Evolutionary conservation across 257 asterid species (phyloP).

Genomic region (Solanum chilense): DNA sequence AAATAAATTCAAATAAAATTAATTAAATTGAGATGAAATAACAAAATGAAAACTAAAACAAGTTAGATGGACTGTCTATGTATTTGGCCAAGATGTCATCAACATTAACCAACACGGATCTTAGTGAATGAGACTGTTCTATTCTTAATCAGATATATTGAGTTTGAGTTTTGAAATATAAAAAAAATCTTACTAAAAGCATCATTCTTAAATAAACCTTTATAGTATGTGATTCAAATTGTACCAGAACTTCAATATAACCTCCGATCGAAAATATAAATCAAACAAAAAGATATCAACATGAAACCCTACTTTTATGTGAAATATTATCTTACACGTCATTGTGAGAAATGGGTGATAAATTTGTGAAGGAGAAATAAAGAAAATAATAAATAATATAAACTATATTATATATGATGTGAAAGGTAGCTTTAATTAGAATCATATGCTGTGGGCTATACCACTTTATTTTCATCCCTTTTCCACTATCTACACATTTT

Average conservation of each 20-base stretch:
- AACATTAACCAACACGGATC: too few species aligned
- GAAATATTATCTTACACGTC: not conserved
- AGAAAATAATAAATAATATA: not conserved
- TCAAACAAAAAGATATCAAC: too few species aligned
- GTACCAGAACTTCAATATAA: accelerated
- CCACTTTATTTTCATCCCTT: not conserved
- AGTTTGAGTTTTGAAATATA: too few species aligned
- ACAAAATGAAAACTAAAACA: not conserved
- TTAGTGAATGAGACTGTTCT: too few species aligned
- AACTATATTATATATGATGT: not conserved
- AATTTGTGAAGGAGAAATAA: not conserved
- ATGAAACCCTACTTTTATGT: not conserved
- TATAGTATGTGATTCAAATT: too few species aligned
- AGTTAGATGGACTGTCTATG: too few species aligned
- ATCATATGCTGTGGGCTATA: not conserved
- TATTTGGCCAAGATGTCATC: too few species aligned
- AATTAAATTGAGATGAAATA: not conserved
- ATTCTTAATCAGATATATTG: too few species aligned
- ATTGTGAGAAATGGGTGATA: not conserved
- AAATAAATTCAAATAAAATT: too few species aligned
- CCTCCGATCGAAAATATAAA: too few species aligned
- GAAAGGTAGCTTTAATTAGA: not conserved
- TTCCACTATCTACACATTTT: not conserved
- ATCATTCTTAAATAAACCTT: too few species aligned
- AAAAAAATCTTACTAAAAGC: accelerated